Evolutionary conservation across 2,329 filamentous ascomycete species (phyloP).

Genomic region (Aplosporella prunicola): DNA sequence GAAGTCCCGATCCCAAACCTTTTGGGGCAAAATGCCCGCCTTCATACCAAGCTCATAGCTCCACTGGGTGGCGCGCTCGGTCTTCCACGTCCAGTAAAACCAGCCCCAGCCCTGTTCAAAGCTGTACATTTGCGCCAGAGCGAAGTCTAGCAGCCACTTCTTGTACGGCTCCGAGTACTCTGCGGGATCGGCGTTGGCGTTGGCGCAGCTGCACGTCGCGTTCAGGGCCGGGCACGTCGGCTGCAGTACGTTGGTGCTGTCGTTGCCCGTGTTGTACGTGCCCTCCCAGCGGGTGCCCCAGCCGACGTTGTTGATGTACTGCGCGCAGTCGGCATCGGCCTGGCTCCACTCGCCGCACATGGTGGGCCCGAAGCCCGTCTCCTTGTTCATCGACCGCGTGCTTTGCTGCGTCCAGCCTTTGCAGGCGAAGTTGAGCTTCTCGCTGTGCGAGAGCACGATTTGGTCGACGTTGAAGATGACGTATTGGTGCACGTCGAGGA

Average conservation of each 20-base stretch:
- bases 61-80: conserved; percentile 80
- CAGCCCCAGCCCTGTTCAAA: conserved; percentile 93
- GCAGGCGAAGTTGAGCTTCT: conserved; percentile 83
- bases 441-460: conserved; percentile 68
- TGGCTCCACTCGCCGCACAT: conserved; percentile 96
- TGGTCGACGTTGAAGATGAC: conserved; percentile 93
- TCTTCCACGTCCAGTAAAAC: conserved; percentile 99
- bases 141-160: conserved; percentile 77
- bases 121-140: conserved; percentile 88
- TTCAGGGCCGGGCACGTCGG: conserved; percentile 62
- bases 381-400: conserved; percentile 57
- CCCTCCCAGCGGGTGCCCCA: conserved; percentile 88
- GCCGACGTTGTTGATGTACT: conserved; percentile 80
- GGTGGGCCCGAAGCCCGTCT: conserved; percentile 81
- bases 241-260: conserved; percentile 51
- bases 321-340: conserved; percentile 89
- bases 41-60: conserved; percentile 74
- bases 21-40: conserved; percentile 65
- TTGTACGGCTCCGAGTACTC: conserved; percentile 68
- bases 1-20: conserved; percentile 34
- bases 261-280: conserved; percentile 62
- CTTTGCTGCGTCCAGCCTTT: conserved; percentile 77
- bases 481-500: conserved; percentile 97
- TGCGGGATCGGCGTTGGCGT: conserved; percentile 64
- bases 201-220: conserved; percentile 58